Evolutionary conservation across 2,329 filamentous ascomycete genomes (phyloP), one percentile per base, ranked within the genome.

Genomic region (Metarhizium humberi): DNA sequence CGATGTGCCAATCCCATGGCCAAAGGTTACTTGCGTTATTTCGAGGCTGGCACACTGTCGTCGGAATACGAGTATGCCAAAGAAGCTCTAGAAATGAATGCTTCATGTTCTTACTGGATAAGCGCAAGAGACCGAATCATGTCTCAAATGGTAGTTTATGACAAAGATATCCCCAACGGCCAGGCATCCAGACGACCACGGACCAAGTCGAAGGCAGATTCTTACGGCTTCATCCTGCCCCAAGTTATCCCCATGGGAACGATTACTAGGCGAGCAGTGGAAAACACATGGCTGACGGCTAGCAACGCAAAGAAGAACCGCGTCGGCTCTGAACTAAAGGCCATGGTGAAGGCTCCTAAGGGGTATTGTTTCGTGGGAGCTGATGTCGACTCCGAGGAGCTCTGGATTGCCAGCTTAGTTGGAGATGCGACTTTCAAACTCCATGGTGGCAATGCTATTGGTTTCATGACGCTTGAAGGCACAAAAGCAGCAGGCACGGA

Each of bases 171-270:
- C 18, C 59, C 54, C 34, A 16, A 42, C 5, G 25, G 52, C n/a
- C 13, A 51, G 56, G 38, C 14, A 50, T 47, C 30, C 29, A 40
- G 53, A 54, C 29, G 42, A n/a, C 18, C 54, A 60, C 20, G 53
- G 40, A 38, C 56, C 40, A 59, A 43, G 58, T 62, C 47, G 52
- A 61, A 51, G 38, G 34, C 53, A 55, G 63, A 63, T 34, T 57
- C 62, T 6, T 60, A 66, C 0, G 94, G 94, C 1, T 96, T 90
- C 64, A 99, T 99, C 58, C 72, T 99, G 20, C 94, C 94, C 0
- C 94, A 99, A 65, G 78, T 99, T 57, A 96, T 99, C 55, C 94
- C 94, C 0, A 99, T 99, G 94, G 94, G 94, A 16, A 99, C 95
- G 6, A 90, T 99, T 59, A 99, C 94, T 2, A 82, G 94, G 52